Conservation (phyloP, 2,329 filamentous ascomycete species). For the Epichloe typhina region DNA sequence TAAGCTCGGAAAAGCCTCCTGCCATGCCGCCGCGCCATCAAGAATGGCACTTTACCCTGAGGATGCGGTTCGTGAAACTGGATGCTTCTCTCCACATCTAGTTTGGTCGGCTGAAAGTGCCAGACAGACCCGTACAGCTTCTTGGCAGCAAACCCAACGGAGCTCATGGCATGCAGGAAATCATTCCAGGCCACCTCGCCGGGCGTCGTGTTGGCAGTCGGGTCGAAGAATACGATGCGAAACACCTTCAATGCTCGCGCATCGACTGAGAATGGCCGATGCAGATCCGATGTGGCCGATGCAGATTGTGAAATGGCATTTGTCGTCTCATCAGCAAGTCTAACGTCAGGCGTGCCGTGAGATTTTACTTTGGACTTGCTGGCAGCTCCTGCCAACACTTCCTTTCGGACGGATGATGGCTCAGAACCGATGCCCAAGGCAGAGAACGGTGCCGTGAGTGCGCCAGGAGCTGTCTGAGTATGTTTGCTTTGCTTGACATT, state of each 20-base stretch:
- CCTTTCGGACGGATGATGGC: not conserved
- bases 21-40: conserved; percentile 31
- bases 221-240: conserved; percentile 28
- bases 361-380: conserved; percentile 13
- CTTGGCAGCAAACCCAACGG: conserved; percentile 34
- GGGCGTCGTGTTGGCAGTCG: conserved; percentile 20
- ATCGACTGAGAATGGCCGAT: conserved; percentile 14
- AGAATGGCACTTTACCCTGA: conserved; percentile 34
- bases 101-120: conserved; percentile 36
- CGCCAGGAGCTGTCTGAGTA: not conserved
- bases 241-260: conserved; percentile 22
- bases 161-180: conserved; percentile 38
- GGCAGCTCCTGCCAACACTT: not conserved
- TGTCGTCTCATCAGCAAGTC: not conserved
- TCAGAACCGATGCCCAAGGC: conserved; percentile 9
- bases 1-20: conserved; percentile 35
- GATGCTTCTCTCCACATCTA: conserved; percentile 34
- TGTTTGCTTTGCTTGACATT: not conserved
- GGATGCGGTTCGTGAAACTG: conserved; percentile 51
- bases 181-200: conserved; percentile 40
- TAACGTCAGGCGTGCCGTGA: not conserved
- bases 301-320: not conserved
- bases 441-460: conserved; percentile 13
- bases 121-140: conserved; percentile 50
- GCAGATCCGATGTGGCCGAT: not conserved